phyloP scores from a whole-genome alignment of 257 asterid species.

The Cinchona pubescens region DNA sequence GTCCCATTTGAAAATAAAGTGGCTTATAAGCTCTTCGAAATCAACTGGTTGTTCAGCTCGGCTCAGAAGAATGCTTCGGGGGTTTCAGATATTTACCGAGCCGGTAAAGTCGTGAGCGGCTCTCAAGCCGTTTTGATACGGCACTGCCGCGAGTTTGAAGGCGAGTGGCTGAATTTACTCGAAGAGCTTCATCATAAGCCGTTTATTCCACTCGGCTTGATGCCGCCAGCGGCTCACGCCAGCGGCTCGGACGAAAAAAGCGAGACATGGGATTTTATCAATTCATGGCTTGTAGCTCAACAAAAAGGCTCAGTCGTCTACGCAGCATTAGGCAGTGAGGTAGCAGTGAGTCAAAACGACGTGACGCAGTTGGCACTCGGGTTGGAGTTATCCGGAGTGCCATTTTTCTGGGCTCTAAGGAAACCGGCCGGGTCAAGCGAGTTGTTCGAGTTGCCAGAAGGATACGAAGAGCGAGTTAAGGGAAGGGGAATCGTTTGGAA shows the following conservation, averaged over 20 bases:
- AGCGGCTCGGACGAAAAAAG: neutral
- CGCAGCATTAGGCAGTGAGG: conserved; percentile 44
- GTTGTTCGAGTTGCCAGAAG: too few relatives aligned
- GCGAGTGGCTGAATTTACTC: conserved; percentile 30
- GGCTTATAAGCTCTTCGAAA: conserved; percentile 23
- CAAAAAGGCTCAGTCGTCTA: conserved; percentile 24
- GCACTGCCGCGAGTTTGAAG: conserved; percentile 37
- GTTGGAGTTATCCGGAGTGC: too few relatives aligned
- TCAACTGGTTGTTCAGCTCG: conserved; percentile 15
- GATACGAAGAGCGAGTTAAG: conserved; percentile 30
- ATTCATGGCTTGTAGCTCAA: conserved; percentile 32
- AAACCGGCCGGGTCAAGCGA: too few relatives aligned
- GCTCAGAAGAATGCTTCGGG: conserved; percentile 26
- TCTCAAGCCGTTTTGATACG: conserved; percentile 26
- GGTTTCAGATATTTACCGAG: conserved; percentile 26
- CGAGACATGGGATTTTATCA: conserved; percentile 27
- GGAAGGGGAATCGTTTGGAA: conserved; percentile 46
- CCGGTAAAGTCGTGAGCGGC: conserved; percentile 11
- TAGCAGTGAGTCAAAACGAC: conserved; percentile 24
- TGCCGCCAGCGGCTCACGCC: conserved; percentile 30
- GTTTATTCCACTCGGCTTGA: conserved; percentile 31
- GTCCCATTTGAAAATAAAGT: conserved; percentile 26
- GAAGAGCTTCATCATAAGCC: conserved; percentile 26
- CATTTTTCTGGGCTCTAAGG: too few relatives aligned
- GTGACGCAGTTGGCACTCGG: conserved; percentile 20